phyloP scores from a whole-genome alignment of 2,329 filamentous ascomycete genomes.

The Epichloe scottii region DNA sequence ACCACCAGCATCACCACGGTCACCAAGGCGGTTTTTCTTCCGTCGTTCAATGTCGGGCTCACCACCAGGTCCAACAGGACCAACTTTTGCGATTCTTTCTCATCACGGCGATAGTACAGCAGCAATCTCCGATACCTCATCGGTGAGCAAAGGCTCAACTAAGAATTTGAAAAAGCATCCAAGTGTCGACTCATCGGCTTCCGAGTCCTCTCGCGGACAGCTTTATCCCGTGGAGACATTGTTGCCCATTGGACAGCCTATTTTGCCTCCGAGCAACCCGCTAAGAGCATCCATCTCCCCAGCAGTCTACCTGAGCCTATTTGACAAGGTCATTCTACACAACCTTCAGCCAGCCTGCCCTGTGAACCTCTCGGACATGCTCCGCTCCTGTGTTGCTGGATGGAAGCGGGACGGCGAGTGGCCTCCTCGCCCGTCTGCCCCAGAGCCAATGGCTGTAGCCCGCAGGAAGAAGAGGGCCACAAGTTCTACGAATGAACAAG shows the following conservation, averaged over 20 bases:
- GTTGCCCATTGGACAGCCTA: constrained; percentile 59
- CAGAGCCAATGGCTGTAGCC: constrained; percentile 22
- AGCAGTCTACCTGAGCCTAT: constrained; percentile 66
- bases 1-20: constrained; percentile 31
- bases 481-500: constrained; percentile 12
- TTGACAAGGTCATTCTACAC: constrained; percentile 77
- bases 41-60: constrained; percentile 32
- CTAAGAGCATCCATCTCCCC: constrained; percentile 68
- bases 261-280: constrained; percentile 61
- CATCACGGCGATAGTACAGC: constrained; percentile 21
- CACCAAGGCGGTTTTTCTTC: constrained; percentile 38
- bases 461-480: constrained; percentile 27
- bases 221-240: constrained; percentile 45
- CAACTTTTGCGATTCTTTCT: constrained; percentile 12
- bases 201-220: constrained; percentile 11
- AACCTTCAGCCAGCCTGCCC: constrained; percentile 73
- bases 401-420: constrained; percentile 93
- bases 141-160: constrained; percentile 25
- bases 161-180: constrained; percentile 19
- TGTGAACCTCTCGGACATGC: constrained; percentile 74
- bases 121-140: constrained; percentile 30
- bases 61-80: constrained; percentile 17
- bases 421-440: constrained; percentile 49
- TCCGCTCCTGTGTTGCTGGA: constrained; percentile 68
- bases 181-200: constrained; percentile 21